Percentiles rank a stretch among this genome's conserved stretches.
Conservation (phyloP, 2,329 filamentous ascomycete genomes). For the Penicillium sp. region DNA sequence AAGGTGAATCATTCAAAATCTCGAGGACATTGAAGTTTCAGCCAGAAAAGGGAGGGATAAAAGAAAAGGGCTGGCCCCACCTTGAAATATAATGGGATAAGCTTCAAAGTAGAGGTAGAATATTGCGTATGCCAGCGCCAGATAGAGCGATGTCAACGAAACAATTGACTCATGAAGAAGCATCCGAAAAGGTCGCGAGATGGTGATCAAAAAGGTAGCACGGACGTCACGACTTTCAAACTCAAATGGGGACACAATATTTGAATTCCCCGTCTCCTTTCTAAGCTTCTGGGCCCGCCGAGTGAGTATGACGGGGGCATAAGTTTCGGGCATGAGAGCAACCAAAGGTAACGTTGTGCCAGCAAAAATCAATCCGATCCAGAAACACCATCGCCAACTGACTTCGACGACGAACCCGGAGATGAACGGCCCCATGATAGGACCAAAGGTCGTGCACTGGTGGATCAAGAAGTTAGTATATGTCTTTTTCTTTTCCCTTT, state of each 20-base stretch:
- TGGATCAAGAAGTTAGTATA: no score
- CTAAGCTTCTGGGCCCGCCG: conserved; percentile 54
- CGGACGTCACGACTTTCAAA: conserved; percentile 49
- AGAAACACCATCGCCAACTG: conserved; percentile 47
- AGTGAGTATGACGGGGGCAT: conserved; percentile 53
- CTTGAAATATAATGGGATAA: conserved; percentile 63
- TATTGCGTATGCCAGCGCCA: conserved; percentile 63
- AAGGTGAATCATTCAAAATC: no score
- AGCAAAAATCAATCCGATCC: conserved; percentile 64
- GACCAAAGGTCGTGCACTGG: conserved; percentile 37
- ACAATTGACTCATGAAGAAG: conserved; percentile 66
- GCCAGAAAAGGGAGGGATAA: no score
- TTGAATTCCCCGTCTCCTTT: conserved; percentile 50
- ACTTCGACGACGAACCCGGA: conserved; percentile 42
- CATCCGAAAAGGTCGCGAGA: conserved; percentile 69
- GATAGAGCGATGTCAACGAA: conserved; percentile 61
- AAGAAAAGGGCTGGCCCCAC: conserved; percentile 3
- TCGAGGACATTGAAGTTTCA: no score
- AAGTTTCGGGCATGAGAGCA: conserved; percentile 60
- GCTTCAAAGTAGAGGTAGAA: conserved; percentile 72
- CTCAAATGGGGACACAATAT: conserved; percentile 57
- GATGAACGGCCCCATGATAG: conserved; percentile 40
- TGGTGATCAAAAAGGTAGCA: conserved; percentile 52
- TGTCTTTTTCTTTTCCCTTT: no score
- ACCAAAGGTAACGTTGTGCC: conserved; percentile 46